Evolutionary conservation across 257 asterid species (phyloP).

Genomic region (Avicennia marina): DNA sequence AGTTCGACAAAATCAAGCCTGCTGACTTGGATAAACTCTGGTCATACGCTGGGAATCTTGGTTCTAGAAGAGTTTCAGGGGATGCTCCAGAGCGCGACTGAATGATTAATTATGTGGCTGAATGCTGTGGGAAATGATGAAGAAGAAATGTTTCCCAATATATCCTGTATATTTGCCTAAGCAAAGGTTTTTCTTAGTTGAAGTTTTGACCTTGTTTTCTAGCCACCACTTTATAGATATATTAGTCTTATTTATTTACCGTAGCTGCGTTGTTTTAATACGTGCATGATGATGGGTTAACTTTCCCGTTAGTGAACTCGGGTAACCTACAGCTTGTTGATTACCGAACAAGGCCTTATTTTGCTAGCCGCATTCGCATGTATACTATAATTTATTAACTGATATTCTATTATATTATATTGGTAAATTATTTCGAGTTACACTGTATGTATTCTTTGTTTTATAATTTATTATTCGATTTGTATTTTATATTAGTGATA

Average conservation of each 20-base stretch:
- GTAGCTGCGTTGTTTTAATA: conserved; percentile 16
- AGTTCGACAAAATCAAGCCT: conserved; percentile 50
- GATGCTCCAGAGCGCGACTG: conserved; percentile 77
- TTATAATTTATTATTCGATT: too few species aligned
- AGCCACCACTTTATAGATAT: conserved; percentile 6
- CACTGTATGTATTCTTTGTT: too few species aligned
- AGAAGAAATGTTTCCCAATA: conserved; percentile 7
- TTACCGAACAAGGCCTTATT: too few species aligned
- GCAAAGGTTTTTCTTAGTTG: conserved; percentile 22
- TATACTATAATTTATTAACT: too few species aligned
- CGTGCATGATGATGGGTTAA: conserved; percentile 18
- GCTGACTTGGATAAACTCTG: conserved; percentile 68
- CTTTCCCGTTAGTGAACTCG: too few species aligned
- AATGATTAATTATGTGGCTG: conserved; percentile 10
- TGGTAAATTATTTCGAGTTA: too few species aligned
- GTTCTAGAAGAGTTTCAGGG: conserved; percentile 53
- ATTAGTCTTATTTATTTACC: conserved; percentile 20
- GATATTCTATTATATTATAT: too few species aligned
- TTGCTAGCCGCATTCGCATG: too few species aligned
- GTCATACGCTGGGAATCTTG: conserved; percentile 79
- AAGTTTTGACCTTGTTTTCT: conserved; percentile 31
- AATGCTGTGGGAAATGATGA: conserved; percentile 13
- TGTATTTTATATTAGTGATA: too few species aligned
- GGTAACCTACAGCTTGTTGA: too few species aligned
- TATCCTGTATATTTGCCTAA: conserved; percentile 30